Conservation (phyloP, 805 yeast species). For the Hanseniaspora hatyaiensis region DNA sequence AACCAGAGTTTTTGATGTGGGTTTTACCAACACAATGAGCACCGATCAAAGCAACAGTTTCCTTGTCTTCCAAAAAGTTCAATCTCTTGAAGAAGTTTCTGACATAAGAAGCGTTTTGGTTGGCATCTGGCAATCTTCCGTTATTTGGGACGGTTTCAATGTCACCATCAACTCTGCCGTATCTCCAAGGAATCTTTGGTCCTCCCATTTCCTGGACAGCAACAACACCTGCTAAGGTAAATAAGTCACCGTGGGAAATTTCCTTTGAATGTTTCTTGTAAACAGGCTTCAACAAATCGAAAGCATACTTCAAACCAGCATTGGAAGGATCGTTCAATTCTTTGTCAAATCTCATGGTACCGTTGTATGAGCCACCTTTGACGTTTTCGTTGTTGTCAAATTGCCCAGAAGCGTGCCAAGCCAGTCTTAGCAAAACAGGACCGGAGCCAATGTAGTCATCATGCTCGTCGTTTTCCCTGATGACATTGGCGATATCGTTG, state of each 20-base stretch:
- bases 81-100: conserved; percentile 51
- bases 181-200: conserved; percentile 68
- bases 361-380: conserved; percentile 60
- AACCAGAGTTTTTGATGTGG: conserved; percentile 59
- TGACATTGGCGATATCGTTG: conserved; percentile 56
- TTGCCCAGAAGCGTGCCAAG: conserved; percentile 86
- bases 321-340: conserved; percentile 50
- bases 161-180: conserved; percentile 58
- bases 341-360: conserved; percentile 45
- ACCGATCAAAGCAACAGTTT: conserved; percentile 61
- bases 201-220: conserved; percentile 74
- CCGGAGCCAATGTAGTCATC: conserved; percentile 63
- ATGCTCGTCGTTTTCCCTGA: conserved; percentile 45
- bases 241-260: conserved; percentile 69
- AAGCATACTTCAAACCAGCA: conserved; percentile 50
- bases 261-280: conserved; percentile 46
- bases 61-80: conserved; percentile 52
- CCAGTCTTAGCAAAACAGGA: conserved; percentile 65
- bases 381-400: conserved; percentile 46
- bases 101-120: conserved; percentile 52
- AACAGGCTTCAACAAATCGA: conserved; percentile 46
- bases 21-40: conserved; percentile 73
- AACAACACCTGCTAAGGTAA: conserved; percentile 66
- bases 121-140: conserved; percentile 66
- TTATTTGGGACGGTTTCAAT: conserved; percentile 46